A percentile compares a stretch with the other conserved stretches of the same genome.
phyloP scores from a whole-genome alignment of 768 basidiomycete genomes.

The Tulasnella sp. region DNA sequence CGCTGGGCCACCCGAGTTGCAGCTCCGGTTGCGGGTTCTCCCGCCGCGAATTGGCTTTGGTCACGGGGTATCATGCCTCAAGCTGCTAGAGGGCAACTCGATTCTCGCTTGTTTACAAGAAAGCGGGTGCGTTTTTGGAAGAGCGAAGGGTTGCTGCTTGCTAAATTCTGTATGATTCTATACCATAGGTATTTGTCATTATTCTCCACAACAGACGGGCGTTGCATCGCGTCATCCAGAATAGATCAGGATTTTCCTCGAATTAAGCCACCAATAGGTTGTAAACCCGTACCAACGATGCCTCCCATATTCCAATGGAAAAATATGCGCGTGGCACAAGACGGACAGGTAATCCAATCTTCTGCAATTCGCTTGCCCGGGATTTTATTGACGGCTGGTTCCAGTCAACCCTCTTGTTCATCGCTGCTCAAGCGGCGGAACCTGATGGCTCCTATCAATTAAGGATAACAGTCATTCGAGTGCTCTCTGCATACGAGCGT shows the following conservation, averaged over 20 bases:
- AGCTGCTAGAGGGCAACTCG: conserved; percentile 42
- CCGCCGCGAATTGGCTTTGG: conserved; percentile 44
- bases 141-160: too few relatives aligned
- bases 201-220: conserved; percentile 52
- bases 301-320: conserved; percentile 39
- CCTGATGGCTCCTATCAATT: conserved; percentile 12
- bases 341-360: conserved; percentile 33
- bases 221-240: conserved; percentile 38
- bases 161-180: not conserved
- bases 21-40: conserved; percentile 38
- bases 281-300: conserved; percentile 20
- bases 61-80: conserved; percentile 46
- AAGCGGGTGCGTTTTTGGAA: conserved; percentile 51
- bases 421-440: conserved; percentile 27
- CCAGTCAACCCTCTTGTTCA: conserved; percentile 29
- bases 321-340: conserved; percentile 33
- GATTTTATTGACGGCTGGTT: not conserved
- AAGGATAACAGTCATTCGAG: conserved; percentile 29
- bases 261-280: conserved; percentile 35
- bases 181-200: conserved; percentile 21
- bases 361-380: not conserved
- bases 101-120: conserved; percentile 55
- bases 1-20: not conserved
- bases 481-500: conserved; percentile 25
- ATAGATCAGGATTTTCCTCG: conserved; percentile 34